These are phyloP conservation scores for Magnaporthales sp. DNA, from an alignment of 2,329 filamentous ascomycete genomes.

Conservation along the genomic window DNA sequence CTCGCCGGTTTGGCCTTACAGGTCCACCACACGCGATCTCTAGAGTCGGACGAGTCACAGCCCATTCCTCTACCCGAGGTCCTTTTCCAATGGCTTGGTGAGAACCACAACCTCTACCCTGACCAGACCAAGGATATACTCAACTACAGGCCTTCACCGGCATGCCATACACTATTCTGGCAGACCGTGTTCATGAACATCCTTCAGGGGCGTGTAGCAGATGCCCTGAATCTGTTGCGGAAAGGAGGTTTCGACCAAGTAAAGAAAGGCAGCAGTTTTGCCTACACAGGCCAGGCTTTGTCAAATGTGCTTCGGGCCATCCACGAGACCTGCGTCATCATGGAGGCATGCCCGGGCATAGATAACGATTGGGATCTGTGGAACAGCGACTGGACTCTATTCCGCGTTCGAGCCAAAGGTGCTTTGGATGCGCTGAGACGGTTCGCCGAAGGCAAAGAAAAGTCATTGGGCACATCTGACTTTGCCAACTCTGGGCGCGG, in stretches of 20 bases:
- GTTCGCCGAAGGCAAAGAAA: constrained; percentile 61
- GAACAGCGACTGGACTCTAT: constrained; percentile 74
- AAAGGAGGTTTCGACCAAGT: constrained; percentile 74
- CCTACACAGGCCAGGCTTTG: constrained; percentile 69
- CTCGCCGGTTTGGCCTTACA: constrained; percentile 70
- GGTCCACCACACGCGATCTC: constrained; percentile 60
- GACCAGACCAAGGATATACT: constrained; percentile 59
- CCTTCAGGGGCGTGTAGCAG: constrained; percentile 64
- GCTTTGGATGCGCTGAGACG: constrained; percentile 63
- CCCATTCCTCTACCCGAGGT: constrained; percentile 60
- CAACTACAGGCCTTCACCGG: constrained; percentile 60
- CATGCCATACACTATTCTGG: constrained; percentile 75
- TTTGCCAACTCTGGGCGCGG: constrained; percentile 25
- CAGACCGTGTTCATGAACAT: constrained; percentile 67
- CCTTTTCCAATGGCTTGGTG: constrained; percentile 74
- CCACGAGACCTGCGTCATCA: constrained; percentile 56
- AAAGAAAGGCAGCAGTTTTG: constrained; percentile 55
- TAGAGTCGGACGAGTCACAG: constrained; percentile 19
- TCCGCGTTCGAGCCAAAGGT: constrained; percentile 64
- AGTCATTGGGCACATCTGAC: constrained; percentile 20
- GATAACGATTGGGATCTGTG: constrained; percentile 74
- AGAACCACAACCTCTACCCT: constrained; percentile 63
- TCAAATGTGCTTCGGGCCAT: constrained; percentile 68
- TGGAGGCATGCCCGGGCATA: constrained; percentile 65
- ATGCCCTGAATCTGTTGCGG: constrained; percentile 59